These are phyloP conservation scores for Candida caryicola DNA, from an alignment of 805 yeast genomes.

Conservation along the genomic window DNA sequence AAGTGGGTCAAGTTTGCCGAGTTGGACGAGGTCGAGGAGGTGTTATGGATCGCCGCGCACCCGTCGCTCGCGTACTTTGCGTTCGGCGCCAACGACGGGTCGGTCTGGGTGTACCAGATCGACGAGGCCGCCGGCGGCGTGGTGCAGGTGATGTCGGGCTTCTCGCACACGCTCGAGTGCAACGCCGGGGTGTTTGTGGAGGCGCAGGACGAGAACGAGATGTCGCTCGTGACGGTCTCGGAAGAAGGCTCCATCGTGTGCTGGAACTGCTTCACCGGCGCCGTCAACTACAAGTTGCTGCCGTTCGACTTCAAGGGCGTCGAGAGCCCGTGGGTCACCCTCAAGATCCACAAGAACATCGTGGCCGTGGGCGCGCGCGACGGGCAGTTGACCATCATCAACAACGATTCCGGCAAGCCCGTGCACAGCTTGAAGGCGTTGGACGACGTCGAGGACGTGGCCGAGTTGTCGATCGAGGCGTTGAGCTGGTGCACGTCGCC, in stretches of 20 bases:
- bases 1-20: constrained; percentile 71
- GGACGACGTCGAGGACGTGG: constrained; percentile 47
- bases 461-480: constrained; percentile 51
- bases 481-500: constrained; percentile 68
- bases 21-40: constrained; percentile 86
- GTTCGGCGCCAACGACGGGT: constrained; percentile 88
- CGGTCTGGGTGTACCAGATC: constrained; percentile 89
- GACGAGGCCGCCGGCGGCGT: constrained; percentile 46
- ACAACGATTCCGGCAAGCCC: constrained; percentile 68
- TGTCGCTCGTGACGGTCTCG: constrained; percentile 69
- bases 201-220: constrained; percentile 47
- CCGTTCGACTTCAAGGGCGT: constrained; percentile 69
- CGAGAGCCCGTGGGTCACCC: constrained; percentile 85
- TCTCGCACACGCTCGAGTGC: constrained; percentile 77
- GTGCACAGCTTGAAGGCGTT: constrained; percentile 65
- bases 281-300: constrained; percentile 63
- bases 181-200: constrained; percentile 76
- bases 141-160: constrained; percentile 74
- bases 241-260: constrained; percentile 84
- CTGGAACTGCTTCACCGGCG: constrained; percentile 86
- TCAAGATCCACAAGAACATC: constrained; percentile 51
- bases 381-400: constrained; percentile 78
- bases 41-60: constrained; percentile 79
- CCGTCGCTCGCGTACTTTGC: constrained; percentile 82
- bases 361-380: constrained; percentile 85